Evolutionary conservation across 148 eudicot genomes (phyloP), one percentile per base, ranked within the genome.

Genomic region (Fallopia convolvulus): DNA sequence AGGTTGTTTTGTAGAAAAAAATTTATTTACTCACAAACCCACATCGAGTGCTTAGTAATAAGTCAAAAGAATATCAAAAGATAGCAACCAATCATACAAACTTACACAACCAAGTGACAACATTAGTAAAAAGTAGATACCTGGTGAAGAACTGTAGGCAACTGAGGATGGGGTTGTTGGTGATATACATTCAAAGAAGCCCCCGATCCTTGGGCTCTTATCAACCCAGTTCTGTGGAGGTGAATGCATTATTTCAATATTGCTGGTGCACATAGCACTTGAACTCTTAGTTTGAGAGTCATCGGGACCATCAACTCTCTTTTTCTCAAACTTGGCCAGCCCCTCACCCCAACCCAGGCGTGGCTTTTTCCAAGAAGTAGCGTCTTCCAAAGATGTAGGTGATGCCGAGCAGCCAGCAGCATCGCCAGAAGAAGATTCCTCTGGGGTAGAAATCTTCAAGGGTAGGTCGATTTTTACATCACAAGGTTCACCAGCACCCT

Each of bases 281-380:
- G 33, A 20, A 76, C 61, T 75, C 56, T 84, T 89, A n/a, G 74
- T 66, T 15, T 77, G 80, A 85, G 81, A 39, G 63, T 96, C 98
- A 77, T 86, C 92, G 68, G 90, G 80, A 63, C 85, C 91, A 20
- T 83, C 96, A 84, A 91, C 91, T 82, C 85, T 90, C 86, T 96
- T 93, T 83, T 89, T 91, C 87, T 96, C 99, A 75, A 83, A 96
- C 87, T 96, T 93, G 36, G 98, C 97, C 81, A 96, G 83, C 47
- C 99, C 99, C 80, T 93, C 92, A 53, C 99, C 99, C 99, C 99
- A 96, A 10, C 92, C 88, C 76, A 96, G 93, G 32, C 99, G 94
- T 21, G 94, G 90, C 83, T 91, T 96, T 84, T 96, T 96, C 83
- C 89, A 83, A 73, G 92, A 86, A 81, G 58, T 53, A 26, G 82